Conservation (phyloP, 371 early-diverging fungal species). For the Blastocladiella emersonii region DNA sequence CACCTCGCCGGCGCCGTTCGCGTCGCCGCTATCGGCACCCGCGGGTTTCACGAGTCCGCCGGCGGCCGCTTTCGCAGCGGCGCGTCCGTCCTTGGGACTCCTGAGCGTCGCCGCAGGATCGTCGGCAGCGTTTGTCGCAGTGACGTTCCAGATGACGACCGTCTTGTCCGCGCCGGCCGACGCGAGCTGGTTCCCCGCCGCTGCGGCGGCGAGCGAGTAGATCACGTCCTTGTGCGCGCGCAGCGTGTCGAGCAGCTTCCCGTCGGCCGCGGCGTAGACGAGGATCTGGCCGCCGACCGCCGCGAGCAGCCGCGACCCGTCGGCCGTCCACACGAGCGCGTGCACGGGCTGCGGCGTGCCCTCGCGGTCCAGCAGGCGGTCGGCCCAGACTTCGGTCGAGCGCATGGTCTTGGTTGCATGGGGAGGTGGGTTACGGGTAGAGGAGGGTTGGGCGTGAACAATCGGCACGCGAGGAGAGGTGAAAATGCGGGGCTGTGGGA, state of each 20-base stretch:
- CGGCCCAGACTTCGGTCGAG: background rate
- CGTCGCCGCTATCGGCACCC: no score
- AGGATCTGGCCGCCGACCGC: slow-evolving; percentile 28
- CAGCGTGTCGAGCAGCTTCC: slow-evolving; percentile 27
- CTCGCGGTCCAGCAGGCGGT: slow-evolving; percentile 1
- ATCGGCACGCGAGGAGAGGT: no score
- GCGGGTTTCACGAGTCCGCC: no score
- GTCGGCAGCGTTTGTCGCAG: no score
- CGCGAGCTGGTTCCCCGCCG: slow-evolving; percentile 20
- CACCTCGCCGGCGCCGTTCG: no score
- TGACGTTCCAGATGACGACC: slow-evolving; percentile 30
- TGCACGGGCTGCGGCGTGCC: slow-evolving; percentile 21
- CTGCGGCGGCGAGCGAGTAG: slow-evolving; percentile 17
- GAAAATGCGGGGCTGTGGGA: no score
- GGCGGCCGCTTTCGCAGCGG: background rate
- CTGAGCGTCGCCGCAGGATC: background rate
- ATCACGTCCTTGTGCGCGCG: slow-evolving; percentile 34
- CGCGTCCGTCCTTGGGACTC: slow-evolving; percentile 19
- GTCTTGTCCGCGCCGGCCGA: slow-evolving; percentile 37
- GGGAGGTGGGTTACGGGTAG: no score
- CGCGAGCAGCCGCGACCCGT: slow-evolving; percentile 28
- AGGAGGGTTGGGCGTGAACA: no score
- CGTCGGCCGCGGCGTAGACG: slow-evolving; percentile 27
- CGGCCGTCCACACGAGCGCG: slow-evolving; percentile 26
- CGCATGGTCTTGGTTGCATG: no score